A percentile compares a stretch with the other conserved stretches of the same genome.
Evolutionary conservation across 129 eudicot genomes (phyloP).

Genomic region (Chrysanthemum lavandulifolium): DNA sequence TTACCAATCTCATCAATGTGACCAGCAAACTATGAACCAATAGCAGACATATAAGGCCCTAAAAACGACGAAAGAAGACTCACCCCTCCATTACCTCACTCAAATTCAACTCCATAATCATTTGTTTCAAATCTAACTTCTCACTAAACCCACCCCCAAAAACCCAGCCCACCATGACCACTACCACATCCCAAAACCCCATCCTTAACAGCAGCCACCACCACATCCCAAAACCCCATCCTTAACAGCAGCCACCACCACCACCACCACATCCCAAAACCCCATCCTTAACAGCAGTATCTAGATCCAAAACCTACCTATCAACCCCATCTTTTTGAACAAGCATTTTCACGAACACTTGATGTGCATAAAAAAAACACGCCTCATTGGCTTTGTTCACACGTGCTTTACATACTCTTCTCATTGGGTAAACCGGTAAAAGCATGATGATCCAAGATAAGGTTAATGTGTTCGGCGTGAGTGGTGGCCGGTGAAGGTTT

Average conservation of each 20-base stretch:
- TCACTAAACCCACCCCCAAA: conserved; percentile 48
- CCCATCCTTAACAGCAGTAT: conserved; percentile 70
- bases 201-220: conserved; percentile 54
- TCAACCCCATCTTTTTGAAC: conserved; percentile 44
- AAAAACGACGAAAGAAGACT: conserved; percentile 34
- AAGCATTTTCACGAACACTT: conserved; percentile 44
- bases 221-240: conserved; percentile 52
- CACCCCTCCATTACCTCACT: conserved; percentile 46
- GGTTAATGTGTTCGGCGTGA: too few relatives aligned
- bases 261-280: conserved; percentile 41
- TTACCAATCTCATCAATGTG: conserved; percentile 44
- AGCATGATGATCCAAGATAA: too few relatives aligned
- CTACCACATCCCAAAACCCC: conserved; percentile 47
- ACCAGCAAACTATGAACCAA: conserved; percentile 50
- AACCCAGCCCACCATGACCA: conserved; percentile 34
- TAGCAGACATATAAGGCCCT: conserved; percentile 52
- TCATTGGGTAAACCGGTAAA: too few relatives aligned
- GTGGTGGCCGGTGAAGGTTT: too few relatives aligned
- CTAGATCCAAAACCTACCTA: conserved; percentile 62
- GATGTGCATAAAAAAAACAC: conserved; percentile 5
- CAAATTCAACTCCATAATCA: conserved; percentile 44
- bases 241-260: conserved; percentile 50
- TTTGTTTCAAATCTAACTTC: conserved; percentile 48
- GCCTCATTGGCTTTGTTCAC: too few relatives aligned
- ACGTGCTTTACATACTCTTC: too few relatives aligned